Evolutionary conservation across 805 yeast genomes (phyloP), one percentile per base, ranked within the genome.

Genomic region (Jamesozyma spencerorum): DNA sequence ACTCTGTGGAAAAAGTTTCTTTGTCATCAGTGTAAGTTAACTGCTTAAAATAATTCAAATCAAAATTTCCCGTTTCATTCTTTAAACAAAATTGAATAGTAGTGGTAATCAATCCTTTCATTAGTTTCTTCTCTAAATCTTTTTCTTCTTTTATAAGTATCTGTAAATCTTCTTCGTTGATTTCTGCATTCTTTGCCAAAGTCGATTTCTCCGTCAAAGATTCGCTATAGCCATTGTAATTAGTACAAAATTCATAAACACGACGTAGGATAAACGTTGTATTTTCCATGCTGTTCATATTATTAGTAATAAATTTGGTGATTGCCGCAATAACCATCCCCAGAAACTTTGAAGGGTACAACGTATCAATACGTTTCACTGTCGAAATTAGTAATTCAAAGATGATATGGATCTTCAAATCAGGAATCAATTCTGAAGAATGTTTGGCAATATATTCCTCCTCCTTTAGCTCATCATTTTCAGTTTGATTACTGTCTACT

Each of bases 281-380:
- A 24, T 68, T 65, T 13, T 47, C 50, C 22, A 56, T 50, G 28
- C 39, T 42, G 18, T 62, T 60, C 5, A 61, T 54, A 46, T 76
- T 75, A 4, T 54, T 47, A 34, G 69, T 65, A n/a, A 75, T 55
- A 27, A 74, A 71, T 38, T 75, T 77, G 38, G 79, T 58, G 20
- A 79, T 56, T 0, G 86, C 69, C 1, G 81, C 58, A 1, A 79
- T 70, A 0, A 79, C 75, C 75, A 84, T 82, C 1, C 80, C 71
- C 37, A 88, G 64, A 53, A 85, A 87, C 45, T 82, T 74, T 0
- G 95, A 81, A 5, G 97, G 96, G 53, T 79, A 79, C 11, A 75
- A 55, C 0, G 94, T 82, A 30, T 69, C 64, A 45, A 85, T 79
- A 40, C 78, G 65, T 45, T 70, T 71, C 50, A 82, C 55, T 30